Conservation (phyloP, 78 protist genomes). For the Dictyostelium firmibasis region DNA sequence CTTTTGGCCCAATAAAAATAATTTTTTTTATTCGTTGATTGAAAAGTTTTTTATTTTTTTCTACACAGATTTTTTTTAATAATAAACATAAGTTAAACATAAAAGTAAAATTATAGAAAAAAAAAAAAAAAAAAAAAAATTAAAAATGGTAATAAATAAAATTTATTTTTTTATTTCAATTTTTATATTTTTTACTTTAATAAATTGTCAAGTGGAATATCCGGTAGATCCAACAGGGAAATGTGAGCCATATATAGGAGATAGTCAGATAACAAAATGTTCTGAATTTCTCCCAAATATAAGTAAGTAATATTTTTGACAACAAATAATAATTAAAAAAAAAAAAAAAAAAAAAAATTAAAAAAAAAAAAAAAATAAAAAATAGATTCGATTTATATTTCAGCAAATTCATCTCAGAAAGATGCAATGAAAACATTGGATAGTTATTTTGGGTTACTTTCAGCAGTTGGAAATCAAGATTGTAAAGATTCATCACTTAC, state of each 20-base stretch:
- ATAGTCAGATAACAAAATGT: background rate
- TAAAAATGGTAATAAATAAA: background rate
- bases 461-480: background rate
- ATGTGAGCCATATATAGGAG: constrained; percentile 36
- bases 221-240: constrained; percentile 21
- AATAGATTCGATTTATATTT: constrained; percentile 25
- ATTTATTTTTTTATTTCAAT: background rate
- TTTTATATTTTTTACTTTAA: background rate
- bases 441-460: background rate
- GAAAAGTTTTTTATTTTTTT: too few relatives aligned
- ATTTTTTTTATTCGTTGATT: background rate
- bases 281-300: background rate
- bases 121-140: background rate
- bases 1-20: background rate
- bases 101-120: background rate
- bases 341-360: too few relatives aligned
- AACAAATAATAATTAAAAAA: background rate
- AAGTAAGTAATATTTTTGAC: background rate
- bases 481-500: constrained; percentile 22
- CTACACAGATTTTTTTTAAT: too few relatives aligned
- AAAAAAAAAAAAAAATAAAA: too few relatives aligned
- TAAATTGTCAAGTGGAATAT: background rate
- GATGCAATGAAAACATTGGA: background rate
- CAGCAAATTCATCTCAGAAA: background rate
- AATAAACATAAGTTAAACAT: too few relatives aligned